phyloP scores from a whole-genome alignment of 2,329 filamentous ascomycete species.

The Samsoniella hepiali region DNA sequence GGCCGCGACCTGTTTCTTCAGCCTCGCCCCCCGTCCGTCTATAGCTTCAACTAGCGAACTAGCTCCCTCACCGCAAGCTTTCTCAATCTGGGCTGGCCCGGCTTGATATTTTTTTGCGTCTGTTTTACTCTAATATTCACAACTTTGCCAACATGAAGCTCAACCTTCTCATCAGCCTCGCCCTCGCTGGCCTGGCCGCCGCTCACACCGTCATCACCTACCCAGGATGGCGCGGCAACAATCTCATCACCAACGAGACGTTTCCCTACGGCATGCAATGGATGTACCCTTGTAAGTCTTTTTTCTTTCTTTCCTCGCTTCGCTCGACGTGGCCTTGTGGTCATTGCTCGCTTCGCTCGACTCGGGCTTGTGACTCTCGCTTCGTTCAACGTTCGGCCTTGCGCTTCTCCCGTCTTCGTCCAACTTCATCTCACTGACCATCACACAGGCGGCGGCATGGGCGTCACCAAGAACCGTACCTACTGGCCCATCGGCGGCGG shows the following conservation, averaged over 20 bases:
- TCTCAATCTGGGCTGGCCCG: conserved; percentile 8
- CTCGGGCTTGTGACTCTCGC: not conserved
- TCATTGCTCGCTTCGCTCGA: conserved; percentile 1
- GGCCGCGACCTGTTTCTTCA: not conserved
- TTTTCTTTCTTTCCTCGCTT: not conserved
- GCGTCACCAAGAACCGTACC: conserved; percentile 75
- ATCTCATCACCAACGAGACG: conserved; percentile 71
- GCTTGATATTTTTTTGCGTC: not conserved
- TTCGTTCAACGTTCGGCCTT: not conserved
- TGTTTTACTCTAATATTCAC: not conserved
- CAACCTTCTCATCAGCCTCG: conserved; percentile 35
- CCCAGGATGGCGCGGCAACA: conserved; percentile 84
- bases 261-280: conserved; percentile 93
- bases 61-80: not conserved
- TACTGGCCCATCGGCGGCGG: conserved; percentile 88
- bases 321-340: not conserved
- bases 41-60: not conserved
- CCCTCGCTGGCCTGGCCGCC: conserved; percentile 48
- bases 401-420: not conserved
- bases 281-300: conserved; percentile 82
- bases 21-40: not conserved
- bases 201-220: conserved; percentile 85
- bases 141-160: conserved; percentile 36
- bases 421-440: not conserved
- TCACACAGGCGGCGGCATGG: conserved; percentile 74